A percentile compares a stretch with the other conserved stretches of the same genome.
phyloP scores from a whole-genome alignment of 2,329 filamentous ascomycete genomes.

The Amauroascus niger region DNA sequence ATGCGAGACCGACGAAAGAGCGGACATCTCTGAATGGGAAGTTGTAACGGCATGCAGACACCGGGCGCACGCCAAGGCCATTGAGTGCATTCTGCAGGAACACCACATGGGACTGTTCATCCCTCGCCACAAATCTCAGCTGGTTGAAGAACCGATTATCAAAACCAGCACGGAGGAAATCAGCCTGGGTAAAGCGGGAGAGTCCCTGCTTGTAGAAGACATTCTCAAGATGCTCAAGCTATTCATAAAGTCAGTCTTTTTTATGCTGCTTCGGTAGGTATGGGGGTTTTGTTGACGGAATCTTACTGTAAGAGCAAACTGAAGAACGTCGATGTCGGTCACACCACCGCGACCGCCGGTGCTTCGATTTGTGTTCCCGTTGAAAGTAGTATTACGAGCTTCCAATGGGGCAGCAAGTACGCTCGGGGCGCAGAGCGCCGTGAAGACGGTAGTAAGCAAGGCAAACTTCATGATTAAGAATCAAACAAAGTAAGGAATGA shows the following conservation, averaged over 20 bases:
- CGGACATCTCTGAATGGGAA: slow-evolving; percentile 44
- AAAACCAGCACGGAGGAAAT: slow-evolving; percentile 47
- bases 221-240: slow-evolving; percentile 50
- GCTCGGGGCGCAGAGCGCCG: slow-evolving; percentile 11
- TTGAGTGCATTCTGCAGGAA: slow-evolving; percentile 44
- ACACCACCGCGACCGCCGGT: neutral
- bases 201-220: slow-evolving; percentile 55
- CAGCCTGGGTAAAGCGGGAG: slow-evolving; percentile 44
- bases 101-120: slow-evolving; percentile 50
- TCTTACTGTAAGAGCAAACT: slow-evolving; percentile 18
- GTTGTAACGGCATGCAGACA: slow-evolving; percentile 47
- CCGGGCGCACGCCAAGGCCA: slow-evolving; percentile 42
- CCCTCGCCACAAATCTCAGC: slow-evolving; percentile 46
- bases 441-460: slow-evolving; percentile 11
- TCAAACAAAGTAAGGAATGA: slow-evolving; percentile 12
- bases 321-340: slow-evolving; percentile 17
- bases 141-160: slow-evolving; percentile 47
- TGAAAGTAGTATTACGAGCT: slow-evolving; percentile 7
- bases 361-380: neutral
- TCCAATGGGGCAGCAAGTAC: slow-evolving; percentile 12
- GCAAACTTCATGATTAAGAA: slow-evolving; percentile 15
- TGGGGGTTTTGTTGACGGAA: neutral
- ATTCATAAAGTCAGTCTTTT: neutral
- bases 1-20: slow-evolving; percentile 45
- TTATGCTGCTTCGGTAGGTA: neutral